Base-by-base conservation (phyloP, 257 asterid genomes). In the Forsythia viridissima region DNA sequence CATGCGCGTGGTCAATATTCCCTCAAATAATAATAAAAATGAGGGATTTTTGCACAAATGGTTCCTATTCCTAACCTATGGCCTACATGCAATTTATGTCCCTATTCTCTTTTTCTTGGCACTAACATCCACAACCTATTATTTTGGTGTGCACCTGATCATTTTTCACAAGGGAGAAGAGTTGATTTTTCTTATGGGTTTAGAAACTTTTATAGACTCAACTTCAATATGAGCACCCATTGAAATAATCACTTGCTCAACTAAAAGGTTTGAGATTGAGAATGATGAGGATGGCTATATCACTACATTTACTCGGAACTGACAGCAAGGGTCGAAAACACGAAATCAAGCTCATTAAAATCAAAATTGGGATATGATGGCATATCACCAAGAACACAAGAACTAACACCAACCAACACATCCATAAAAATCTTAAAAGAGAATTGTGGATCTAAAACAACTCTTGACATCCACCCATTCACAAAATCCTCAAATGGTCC, bases 211-310 rank as follows among this genome's bases (percentile, higher is more conserved):
- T 74, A 55, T 44, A 86, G 88, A 1, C 61, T 78, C 15, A 79
- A 66, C 85, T 86, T 93, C 79, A 92, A 84, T 77, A 85, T 89
- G 85, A 86, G 94, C 97, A 0, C 94, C 90, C 0, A 91, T 84
- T 61, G 93, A 90, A 81, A 89, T 91, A 0, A 83, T 85, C 0
- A 39, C 80, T 48, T 88, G 96, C 36, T 88, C 95, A 0, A 84
- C 85, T 0, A 3, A 48, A 13, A 48, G 1, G 12, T 48, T 48
- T 1, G 95, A 87, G 72, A 84, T 91, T 0, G 96, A 90, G 76
- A 88, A 94, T 71, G 98, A 90, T 21, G 94, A 91, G 11, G 97
- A 92, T n/a, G 96, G 88, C 7, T 87, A 69, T 11, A 21, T 87
- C 37, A 36, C 85, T 55, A 90, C 82, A 72, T 79, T 91, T 43